Evolutionary conservation across 108 stramenopile genomes (phyloP), one percentile per base, ranked within the genome.

Genomic region (Schizochytrium sp.): DNA sequence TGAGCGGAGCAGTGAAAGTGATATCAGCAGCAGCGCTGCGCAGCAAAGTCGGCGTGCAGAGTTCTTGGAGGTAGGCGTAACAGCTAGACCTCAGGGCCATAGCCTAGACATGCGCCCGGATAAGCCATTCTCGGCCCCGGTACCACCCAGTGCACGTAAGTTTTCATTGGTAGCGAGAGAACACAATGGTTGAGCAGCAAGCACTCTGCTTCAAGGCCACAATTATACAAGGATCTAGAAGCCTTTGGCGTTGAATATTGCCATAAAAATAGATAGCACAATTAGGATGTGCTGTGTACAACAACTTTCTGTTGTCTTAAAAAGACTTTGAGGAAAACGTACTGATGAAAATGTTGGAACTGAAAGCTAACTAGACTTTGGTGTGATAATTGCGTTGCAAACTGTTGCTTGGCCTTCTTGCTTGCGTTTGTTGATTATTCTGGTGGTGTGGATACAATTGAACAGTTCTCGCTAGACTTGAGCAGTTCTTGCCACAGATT

Each of bases 401-500:
- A 28, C 28, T 28, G 28, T 28, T 28, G 28, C 28, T 28, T 28
- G 28, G 28, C 28, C 28, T 28, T 28, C 28, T 28, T 28, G 28
- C 28, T 28, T 28, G 28, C 28, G 28, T 28, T 28, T 28, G 28
- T 28, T 28, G 28, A 28, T 28, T 28, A 28, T 28, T 28, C 28
- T 28, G 28, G 28, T 28, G 28, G 28, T 28, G 28, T 28, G 28
- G 28, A 28, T 28, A 28, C 28, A 28, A 60, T 60, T 60, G 8
- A 10, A 83, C 3, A 83, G 76, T 83, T 49, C 28, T 83, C 53
- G 47, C 76, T 53, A 83, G 55, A 2, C 50, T 83, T 38, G 50
- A 83, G 5, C 5, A 49, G 76, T 83, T 83, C 76, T 28, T 83
- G 50, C 76, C 76, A 3, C 76, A 83, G 47, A 83, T 83, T 10